These are phyloP conservation scores for Cystobasidium ongulense DNA, from an alignment of 768 basidiomycete species.

Conservation along the genomic window DNA sequence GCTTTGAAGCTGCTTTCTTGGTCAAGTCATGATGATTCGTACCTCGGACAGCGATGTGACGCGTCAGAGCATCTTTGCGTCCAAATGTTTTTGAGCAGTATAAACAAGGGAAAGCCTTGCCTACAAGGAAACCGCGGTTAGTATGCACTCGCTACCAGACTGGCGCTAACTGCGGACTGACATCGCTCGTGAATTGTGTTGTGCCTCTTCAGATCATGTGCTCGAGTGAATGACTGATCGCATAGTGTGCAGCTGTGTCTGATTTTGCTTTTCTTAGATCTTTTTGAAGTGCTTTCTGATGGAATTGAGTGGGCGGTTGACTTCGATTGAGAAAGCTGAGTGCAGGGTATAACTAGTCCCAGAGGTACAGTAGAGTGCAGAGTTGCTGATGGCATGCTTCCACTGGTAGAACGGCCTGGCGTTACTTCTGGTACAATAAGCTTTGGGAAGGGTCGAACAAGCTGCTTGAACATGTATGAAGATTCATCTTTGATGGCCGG, in stretches of 20 bases:
- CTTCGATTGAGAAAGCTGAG: background rate
- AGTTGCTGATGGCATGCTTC: background rate
- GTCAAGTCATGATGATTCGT: constrained; percentile 19
- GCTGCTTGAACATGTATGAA: background rate
- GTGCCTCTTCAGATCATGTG: constrained; percentile 16
- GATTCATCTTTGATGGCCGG: background rate
- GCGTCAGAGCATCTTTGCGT: constrained; percentile 10
- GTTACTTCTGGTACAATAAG: background rate
- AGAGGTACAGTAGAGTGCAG: background rate
- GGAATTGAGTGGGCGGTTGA: background rate
- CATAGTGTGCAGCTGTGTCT: background rate
- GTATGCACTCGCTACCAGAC: background rate
- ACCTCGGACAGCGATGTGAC: constrained; percentile 13
- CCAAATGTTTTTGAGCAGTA: constrained; percentile 11
- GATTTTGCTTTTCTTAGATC: background rate
- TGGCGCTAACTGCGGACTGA: background rate
- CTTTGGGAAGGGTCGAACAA: background rate
- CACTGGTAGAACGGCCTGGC: background rate
- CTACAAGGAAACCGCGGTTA: background rate
- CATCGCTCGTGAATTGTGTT: background rate
- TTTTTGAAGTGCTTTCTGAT: background rate
- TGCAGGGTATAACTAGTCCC: background rate
- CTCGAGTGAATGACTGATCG: constrained; percentile 7
- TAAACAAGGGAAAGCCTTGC: background rate
- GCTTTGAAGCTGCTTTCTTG: constrained; percentile 5